phyloP scores from a whole-genome alignment of 208 protist genomes.

The Porcisia deanei region DNA sequence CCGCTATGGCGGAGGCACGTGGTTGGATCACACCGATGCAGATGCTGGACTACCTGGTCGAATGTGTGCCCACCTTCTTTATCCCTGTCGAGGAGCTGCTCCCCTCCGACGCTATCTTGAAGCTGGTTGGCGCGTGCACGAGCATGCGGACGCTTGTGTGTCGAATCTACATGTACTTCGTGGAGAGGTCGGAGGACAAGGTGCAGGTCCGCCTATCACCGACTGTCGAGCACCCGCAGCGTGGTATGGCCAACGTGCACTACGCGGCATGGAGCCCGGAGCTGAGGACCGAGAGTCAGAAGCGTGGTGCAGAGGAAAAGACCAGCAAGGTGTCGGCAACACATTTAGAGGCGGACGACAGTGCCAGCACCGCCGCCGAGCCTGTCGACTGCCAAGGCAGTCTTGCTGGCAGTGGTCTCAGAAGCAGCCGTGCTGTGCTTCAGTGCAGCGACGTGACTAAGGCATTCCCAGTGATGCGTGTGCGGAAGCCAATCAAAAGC shows the following conservation, averaged over 20 bases:
- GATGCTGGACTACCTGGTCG: constrained; percentile 81
- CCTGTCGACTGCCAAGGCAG: background rate
- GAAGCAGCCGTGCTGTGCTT: constrained; percentile 9
- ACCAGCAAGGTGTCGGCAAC: background rate
- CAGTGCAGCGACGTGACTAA: constrained; percentile 20
- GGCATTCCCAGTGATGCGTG: constrained; percentile 30
- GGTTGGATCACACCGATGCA: constrained; percentile 62
- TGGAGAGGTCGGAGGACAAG: constrained; percentile 49
- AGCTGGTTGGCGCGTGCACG: constrained; percentile 50
- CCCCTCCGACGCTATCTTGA: constrained; percentile 51
- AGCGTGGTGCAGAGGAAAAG: background rate
- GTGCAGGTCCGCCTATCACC: constrained; percentile 47
- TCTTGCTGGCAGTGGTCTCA: background rate
- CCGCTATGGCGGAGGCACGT: constrained; percentile 51
- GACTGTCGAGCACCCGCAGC: constrained; percentile 40
- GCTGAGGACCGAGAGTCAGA: background rate
- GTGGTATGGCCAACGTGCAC: constrained; percentile 50
- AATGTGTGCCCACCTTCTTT: constrained; percentile 82
- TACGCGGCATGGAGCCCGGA: constrained; percentile 35
- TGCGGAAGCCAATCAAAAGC: constrained; percentile 27
- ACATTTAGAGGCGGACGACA: background rate
- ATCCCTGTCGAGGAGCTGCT: constrained; percentile 54
- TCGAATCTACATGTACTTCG: constrained; percentile 73
- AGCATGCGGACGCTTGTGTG: constrained; percentile 50
- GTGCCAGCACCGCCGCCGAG: background rate